phyloP scores from a whole-genome alignment of 106 monocot species.

The Dendrobium officinale region DNA sequence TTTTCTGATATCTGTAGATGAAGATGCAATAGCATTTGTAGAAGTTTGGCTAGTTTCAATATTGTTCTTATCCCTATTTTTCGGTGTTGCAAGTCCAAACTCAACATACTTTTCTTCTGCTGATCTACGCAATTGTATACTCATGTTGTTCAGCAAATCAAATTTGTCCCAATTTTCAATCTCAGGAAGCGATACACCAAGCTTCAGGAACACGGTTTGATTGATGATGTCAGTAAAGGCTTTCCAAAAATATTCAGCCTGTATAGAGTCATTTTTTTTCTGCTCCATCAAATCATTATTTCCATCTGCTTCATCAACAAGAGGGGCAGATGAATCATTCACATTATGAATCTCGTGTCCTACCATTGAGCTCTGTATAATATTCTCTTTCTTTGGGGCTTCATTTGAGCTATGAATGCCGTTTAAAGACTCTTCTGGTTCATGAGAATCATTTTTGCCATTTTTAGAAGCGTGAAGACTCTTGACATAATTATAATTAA shows the following conservation, averaged over 20 bases:
- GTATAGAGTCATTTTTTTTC: constrained; percentile 4
- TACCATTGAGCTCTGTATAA: too few relatives aligned
- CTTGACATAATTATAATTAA: constrained; percentile 10
- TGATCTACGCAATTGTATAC: constrained; percentile 42
- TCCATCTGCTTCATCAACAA: constrained; percentile 4
- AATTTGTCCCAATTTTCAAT: constrained; percentile 45
- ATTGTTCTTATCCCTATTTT: constrained; percentile 28
- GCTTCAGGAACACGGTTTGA: constrained; percentile 40
- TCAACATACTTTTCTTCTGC: constrained; percentile 77
- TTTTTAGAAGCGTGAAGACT: constrained; percentile 9
- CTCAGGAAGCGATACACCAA: constrained; percentile 75
- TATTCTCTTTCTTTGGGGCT: constrained; percentile 12
- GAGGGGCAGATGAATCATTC: constrained; percentile 4
- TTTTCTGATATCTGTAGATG: constrained; percentile 58
- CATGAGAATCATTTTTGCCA: background rate
- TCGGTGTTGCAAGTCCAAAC: constrained; percentile 68
- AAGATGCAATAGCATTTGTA: constrained; percentile 11
- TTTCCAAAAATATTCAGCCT: constrained; percentile 64
- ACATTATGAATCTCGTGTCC: background rate
- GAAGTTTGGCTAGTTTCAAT: constrained; percentile 3
- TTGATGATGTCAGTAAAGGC: constrained; percentile 38
- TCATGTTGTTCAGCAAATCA: constrained; percentile 52
- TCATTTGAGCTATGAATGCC: constrained; percentile 10
- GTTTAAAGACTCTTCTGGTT: constrained; percentile 12
- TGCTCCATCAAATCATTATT: background rate